These are phyloP conservation scores for Scheffersomyces illinoinensis DNA, from an alignment of 1,139 yeast species.

Conservation along the genomic window DNA sequence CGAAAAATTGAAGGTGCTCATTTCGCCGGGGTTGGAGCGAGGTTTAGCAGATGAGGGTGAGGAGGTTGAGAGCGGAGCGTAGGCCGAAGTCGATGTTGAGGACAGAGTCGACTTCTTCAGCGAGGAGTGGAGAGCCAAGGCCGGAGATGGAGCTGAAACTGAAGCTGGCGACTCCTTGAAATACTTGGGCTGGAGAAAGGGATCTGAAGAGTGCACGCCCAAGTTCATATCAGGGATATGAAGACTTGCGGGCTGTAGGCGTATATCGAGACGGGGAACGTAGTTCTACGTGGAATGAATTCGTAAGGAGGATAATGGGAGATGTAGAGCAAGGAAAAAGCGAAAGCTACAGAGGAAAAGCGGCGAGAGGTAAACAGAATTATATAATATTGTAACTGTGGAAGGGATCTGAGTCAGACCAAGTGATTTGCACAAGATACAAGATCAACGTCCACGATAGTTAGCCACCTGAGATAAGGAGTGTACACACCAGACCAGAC, in stretches of 20 bases:
- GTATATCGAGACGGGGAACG: background rate
- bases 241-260: background rate
- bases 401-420: background rate
- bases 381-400: background rate
- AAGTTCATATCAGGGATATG: background rate
- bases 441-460: background rate
- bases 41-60: slow-evolving; percentile 2
- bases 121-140: background rate
- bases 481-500: background rate
- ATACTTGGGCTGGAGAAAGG: background rate
- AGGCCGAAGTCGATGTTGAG: background rate
- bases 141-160: background rate
- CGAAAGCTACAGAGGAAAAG: background rate
- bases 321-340: background rate
- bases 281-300: background rate
- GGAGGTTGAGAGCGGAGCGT: background rate
- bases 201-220: background rate
- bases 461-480: background rate
- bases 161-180: background rate
- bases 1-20: slow-evolving; percentile 7
- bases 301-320: background rate
- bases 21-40: slow-evolving; percentile 1
- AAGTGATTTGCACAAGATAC: background rate
- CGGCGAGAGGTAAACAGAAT: background rate
- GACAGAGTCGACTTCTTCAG: background rate